A percentile compares a stretch with the other conserved stretches of the same genome.
These are phyloP conservation scores for Exsudoporus frostii DNA, from an alignment of 768 basidiomycete genomes.

Conservation along the genomic window DNA sequence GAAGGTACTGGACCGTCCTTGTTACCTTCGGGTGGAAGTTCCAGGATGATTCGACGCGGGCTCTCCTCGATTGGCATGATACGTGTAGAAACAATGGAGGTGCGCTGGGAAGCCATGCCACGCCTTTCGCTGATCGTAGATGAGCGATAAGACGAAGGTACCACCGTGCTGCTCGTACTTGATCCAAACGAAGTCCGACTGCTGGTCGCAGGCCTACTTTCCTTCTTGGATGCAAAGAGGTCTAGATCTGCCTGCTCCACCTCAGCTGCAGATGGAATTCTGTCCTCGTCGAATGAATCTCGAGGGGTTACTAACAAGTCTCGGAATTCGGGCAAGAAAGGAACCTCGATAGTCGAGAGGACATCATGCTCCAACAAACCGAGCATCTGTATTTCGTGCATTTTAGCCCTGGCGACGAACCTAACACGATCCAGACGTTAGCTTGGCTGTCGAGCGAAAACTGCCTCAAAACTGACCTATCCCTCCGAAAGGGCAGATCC, in stretches of 20 bases:
- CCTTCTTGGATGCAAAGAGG: slow-evolving; percentile 53
- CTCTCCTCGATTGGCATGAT: slow-evolving; percentile 74
- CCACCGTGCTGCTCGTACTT: slow-evolving; percentile 36
- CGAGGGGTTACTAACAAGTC: slow-evolving; percentile 32
- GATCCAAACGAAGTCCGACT: slow-evolving; percentile 42
- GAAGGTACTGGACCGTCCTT: slow-evolving; percentile 32
- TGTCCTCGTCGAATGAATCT: slow-evolving; percentile 34
- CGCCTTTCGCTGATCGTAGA: slow-evolving; percentile 39
- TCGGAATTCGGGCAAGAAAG: slow-evolving; percentile 55
- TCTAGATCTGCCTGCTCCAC: slow-evolving; percentile 75
- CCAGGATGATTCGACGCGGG: slow-evolving; percentile 47
- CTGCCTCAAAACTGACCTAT: slow-evolving; percentile 48
- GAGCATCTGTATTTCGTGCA: slow-evolving; percentile 96
- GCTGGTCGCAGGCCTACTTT: slow-evolving; percentile 29
- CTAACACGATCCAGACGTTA: slow-evolving; percentile 38
- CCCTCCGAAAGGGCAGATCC: slow-evolving; percentile 76
- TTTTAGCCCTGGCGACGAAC: slow-evolving; percentile 91
- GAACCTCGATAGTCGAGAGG: slow-evolving; percentile 83
- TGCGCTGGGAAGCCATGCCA: slow-evolving; percentile 41
- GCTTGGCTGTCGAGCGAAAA: not conserved
- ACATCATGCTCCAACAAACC: slow-evolving; percentile 91
- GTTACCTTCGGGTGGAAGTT: slow-evolving; percentile 47
- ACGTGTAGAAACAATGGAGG: slow-evolving; percentile 42
- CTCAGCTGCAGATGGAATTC: slow-evolving; percentile 45
- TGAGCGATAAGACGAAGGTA: slow-evolving; percentile 36